phyloP scores from a whole-genome alignment of 306 rosid species.

The Citrullus amarus region DNA sequence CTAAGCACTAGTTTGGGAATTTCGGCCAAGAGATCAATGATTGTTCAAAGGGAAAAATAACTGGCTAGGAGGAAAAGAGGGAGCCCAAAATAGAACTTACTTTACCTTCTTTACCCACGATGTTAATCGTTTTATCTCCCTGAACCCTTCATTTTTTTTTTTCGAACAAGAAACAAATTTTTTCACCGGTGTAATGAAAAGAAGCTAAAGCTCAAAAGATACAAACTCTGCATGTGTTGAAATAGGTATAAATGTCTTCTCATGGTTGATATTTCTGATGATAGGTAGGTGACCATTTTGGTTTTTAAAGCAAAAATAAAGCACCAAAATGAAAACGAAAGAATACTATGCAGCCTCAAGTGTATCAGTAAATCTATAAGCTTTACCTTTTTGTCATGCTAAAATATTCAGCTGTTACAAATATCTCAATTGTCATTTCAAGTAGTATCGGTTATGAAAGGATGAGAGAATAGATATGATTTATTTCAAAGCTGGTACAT shows the following conservation, averaged over 20 bases:
- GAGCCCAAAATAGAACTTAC: not conserved
- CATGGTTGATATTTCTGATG: not conserved
- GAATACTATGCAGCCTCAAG: not conserved
- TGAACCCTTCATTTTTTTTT: not conserved
- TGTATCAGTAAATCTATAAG: not conserved
- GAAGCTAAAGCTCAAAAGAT: too few species aligned
- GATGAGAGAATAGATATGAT: not conserved
- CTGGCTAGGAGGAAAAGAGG: not conserved
- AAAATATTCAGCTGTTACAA: not conserved
- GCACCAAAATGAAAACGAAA: not conserved
- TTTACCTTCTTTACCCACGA: not conserved
- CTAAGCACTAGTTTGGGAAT: not conserved
- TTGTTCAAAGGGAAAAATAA: not conserved
- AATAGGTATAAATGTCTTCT: not conserved
- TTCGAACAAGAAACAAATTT: too few species aligned
- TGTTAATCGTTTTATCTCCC: not conserved
- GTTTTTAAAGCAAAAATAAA: not conserved
- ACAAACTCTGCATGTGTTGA: too few species aligned
- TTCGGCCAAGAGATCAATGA: not conserved
- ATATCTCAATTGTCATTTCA: not conserved
- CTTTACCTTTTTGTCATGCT: not conserved
- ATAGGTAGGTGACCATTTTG: not conserved
- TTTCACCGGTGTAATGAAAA: too few species aligned
- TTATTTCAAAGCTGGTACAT: not conserved
- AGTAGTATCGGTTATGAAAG: not conserved